These are phyloP conservation scores for Neonectria sp. DNA, from an alignment of 2,329 filamentous ascomycete genomes.

Conservation along the genomic window DNA sequence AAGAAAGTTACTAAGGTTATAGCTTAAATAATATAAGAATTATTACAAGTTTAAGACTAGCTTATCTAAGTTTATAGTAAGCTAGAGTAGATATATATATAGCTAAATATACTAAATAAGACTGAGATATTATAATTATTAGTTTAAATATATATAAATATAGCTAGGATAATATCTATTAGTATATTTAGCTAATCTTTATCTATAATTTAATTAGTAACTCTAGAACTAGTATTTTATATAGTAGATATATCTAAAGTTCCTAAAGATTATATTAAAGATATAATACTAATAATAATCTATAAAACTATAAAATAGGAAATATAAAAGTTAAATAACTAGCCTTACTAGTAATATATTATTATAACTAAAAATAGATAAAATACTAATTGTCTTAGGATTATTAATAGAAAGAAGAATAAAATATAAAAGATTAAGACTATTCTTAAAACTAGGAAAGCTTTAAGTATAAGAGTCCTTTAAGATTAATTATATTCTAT, in stretches of 20 bases:
- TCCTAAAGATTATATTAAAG: constrained; percentile 14
- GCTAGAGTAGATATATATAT: constrained; percentile 20
- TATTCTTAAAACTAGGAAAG: constrained; percentile 18
- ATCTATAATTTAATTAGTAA: constrained; percentile 7
- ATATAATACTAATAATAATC: constrained; percentile 6
- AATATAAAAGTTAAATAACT: constrained; percentile 11
- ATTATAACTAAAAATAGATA: constrained; percentile 17
- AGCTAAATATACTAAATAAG: constrained; percentile 16
- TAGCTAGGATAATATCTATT: constrained; percentile 17
- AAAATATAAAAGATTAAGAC: constrained; percentile 23
- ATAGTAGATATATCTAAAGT: constrained; percentile 22
- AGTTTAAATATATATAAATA: constrained; percentile 13
- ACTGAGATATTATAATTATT: neutral
- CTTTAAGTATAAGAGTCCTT: constrained; percentile 36
- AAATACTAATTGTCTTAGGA: constrained; percentile 17
- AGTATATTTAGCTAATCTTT: too few relatives aligned
- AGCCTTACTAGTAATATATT: constrained; percentile 16
- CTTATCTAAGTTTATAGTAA: constrained; percentile 18
- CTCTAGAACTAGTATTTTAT: constrained; percentile 19
- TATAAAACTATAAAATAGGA: constrained; percentile 15
- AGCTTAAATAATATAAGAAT: constrained; percentile 22
- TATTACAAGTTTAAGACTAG: constrained; percentile 22
- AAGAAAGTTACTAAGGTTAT: too few relatives aligned
- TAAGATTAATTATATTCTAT: constrained; percentile 44
- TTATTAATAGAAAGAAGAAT: constrained; percentile 18